Percentiles rank a stretch among this genome's conserved stretches.
Evolutionary conservation across 106 monocot genomes (phyloP).

Genomic region (Amphibolis antarctica): DNA sequence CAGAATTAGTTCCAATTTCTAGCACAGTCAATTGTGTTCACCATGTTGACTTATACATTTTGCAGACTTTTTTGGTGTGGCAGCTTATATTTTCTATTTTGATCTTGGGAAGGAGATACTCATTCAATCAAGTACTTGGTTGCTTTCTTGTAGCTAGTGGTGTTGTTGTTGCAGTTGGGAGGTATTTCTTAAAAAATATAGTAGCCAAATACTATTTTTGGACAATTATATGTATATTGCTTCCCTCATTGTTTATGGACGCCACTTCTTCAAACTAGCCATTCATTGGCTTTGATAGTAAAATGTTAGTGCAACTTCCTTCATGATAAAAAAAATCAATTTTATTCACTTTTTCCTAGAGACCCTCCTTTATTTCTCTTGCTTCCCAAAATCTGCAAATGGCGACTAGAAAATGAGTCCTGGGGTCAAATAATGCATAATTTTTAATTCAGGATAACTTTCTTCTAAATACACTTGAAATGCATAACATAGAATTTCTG

Average conservation of each 20-base stretch:
- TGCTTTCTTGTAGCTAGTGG: slow-evolving; percentile 75
- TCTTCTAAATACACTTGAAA: too few relatives aligned
- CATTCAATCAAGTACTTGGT: slow-evolving; percentile 57
- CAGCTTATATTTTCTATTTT: slow-evolving; percentile 82
- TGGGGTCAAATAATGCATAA: too few relatives aligned
- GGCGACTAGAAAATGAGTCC: too few relatives aligned
- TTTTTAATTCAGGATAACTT: too few relatives aligned
- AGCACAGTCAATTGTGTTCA: neutral
- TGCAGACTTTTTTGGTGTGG: slow-evolving; percentile 96
- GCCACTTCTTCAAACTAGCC: too few relatives aligned
- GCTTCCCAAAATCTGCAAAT: too few relatives aligned
- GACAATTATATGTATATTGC: neutral
- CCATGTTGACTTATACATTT: neutral
- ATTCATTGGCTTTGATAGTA: too few relatives aligned
- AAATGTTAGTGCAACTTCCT: too few relatives aligned
- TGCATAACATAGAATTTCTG: too few relatives aligned
- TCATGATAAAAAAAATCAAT: too few relatives aligned
- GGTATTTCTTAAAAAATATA: slow-evolving; percentile 26
- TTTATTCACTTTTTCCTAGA: too few relatives aligned
- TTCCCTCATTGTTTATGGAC: neutral
- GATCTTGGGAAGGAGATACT: slow-evolving; percentile 72
- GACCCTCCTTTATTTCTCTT: too few relatives aligned
- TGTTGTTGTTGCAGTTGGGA: slow-evolving; percentile 68
- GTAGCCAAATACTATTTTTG: neutral
- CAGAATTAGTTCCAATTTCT: neutral